Conservation (phyloP, 768 basidiomycete genomes). For the Lyophyllum atratum region DNA sequence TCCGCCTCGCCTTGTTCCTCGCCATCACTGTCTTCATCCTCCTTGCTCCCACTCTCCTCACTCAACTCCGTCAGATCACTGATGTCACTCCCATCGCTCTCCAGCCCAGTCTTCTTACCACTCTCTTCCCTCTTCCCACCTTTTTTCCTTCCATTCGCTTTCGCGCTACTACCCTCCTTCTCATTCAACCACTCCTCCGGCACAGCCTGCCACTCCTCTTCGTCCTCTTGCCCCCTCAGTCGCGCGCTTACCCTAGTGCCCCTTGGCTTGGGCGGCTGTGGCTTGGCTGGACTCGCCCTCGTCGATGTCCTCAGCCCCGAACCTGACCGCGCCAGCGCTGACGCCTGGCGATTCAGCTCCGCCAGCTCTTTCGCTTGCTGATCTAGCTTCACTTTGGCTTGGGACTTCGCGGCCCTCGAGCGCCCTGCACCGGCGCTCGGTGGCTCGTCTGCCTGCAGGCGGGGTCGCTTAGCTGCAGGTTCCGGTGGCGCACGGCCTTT, state of each 20-base stretch:
- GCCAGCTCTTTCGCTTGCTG: conserved; percentile 70
- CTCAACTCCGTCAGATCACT: conserved; percentile 80
- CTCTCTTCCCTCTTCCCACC: not conserved
- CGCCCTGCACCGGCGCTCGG: conserved; percentile 31
- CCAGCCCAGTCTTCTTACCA: conserved; percentile 57
- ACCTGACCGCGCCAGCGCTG: conserved; percentile 18
- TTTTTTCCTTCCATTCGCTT: conserved; percentile 12
- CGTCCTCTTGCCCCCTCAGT: conserved; percentile 56
- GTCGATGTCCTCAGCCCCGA: conserved; percentile 13
- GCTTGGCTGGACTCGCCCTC: conserved; percentile 8
- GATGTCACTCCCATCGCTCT: conserved; percentile 59
- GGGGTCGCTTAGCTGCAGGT: conserved; percentile 22
- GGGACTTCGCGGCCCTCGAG: conserved; percentile 66
- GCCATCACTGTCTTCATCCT: conserved; percentile 14
- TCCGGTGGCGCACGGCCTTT: conserved; percentile 7
- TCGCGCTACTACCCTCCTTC: conserved; percentile 7
- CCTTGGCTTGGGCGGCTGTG: conserved; percentile 28
- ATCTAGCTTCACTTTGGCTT: conserved; percentile 70
- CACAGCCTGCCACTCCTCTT: conserved; percentile 80
- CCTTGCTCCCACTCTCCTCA: conserved; percentile 37
- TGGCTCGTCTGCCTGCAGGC: conserved; percentile 14
- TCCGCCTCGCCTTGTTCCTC: conserved; percentile 14
- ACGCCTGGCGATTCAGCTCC: conserved; percentile 57
- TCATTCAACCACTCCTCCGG: conserved; percentile 72
- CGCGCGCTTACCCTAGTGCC: conserved; percentile 72